Base-by-base conservation (phyloP, 108 stramenopile species). In the Mayamaea pseudoterrestris region DNA sequence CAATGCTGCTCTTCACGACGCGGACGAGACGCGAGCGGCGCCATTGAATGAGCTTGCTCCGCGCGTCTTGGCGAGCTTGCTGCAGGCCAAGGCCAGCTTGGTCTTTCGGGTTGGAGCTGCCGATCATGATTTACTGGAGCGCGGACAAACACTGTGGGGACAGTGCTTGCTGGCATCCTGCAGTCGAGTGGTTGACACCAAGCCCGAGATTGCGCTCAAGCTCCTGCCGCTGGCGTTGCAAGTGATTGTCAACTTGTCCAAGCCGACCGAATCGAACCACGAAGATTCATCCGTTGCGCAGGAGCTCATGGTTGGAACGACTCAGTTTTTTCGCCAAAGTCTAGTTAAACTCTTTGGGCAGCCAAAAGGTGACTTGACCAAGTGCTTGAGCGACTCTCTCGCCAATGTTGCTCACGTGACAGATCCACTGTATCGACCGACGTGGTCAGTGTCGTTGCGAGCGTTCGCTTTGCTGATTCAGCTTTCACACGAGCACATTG, bases 11-110 rank as follows among this genome's bases (percentile, higher is more conserved):
- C 39, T 81, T 56, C 66, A 73, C 51, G 35, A 49, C 21, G 63
- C 61, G 2, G 41, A 53, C 12, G 66, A 61, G 35, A 36, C 34
- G 20, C 45, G 51, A 22, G 52, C 13, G 5, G 51, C 37, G 3
- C 20, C 16, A 1, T 9, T 68, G 24, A 42, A 66, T 17, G 51
- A 50, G 17, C 70, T 76, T 53, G 64, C 75, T n/a, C 51, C 72
- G 0, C 58, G 78, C n/a, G 63, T 74, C 13, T 44, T 77, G 18
- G 76, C 83, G 4, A 78, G 60, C 39, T 51, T 80, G 28, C 46
- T 80, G 5, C 76, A 77, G 35, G 52, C 58, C 31, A 55, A 69
- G 32, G 73, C 76, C 7, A 56, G 47, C 27, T 27, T 55, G n/a
- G 46, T 65, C 23, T 57, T 66, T 32, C 28, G 50, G 0, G 35